Evolutionary conservation across 2,329 filamentous ascomycete genomes (phyloP).

Genomic region (Chrysoporthe austroafricana): DNA sequence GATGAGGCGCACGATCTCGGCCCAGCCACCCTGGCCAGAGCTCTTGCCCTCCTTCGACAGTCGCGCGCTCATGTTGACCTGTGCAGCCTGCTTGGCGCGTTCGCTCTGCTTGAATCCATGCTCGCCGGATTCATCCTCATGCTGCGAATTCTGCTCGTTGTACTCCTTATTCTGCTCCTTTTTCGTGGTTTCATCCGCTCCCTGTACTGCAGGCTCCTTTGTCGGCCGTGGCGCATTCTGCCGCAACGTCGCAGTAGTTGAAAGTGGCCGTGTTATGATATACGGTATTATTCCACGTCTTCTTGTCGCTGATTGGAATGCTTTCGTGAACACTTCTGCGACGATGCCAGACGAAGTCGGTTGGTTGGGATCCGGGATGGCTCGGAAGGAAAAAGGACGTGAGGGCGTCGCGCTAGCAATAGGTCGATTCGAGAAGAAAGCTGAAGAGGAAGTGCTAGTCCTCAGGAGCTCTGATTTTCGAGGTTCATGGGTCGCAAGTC

Average conservation of each 20-base stretch:
- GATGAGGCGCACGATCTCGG: constrained; percentile 86
- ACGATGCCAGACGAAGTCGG: constrained; percentile 12
- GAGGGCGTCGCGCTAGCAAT: not conserved
- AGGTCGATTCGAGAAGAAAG: not conserved
- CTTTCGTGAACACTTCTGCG: constrained; percentile 16
- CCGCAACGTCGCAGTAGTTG: constrained; percentile 30
- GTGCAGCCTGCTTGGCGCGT: constrained; percentile 78
- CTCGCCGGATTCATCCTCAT: constrained; percentile 36
- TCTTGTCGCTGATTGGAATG: constrained; percentile 23
- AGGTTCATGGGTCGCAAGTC: constrained; percentile 2
- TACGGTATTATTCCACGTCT: constrained; percentile 30
- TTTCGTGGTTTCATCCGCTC: constrained; percentile 16
- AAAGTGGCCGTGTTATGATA: constrained; percentile 33
- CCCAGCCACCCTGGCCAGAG: constrained; percentile 56
- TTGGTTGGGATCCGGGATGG: not conserved
- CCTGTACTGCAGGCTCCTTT: constrained; percentile 24
- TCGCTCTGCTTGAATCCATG: constrained; percentile 69
- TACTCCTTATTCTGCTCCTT: constrained; percentile 14
- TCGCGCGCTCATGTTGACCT: constrained; percentile 86
- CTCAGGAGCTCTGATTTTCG: constrained; percentile 29
- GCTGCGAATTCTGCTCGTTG: constrained; percentile 28
- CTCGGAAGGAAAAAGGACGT: constrained; percentile 14
- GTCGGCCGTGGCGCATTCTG: constrained; percentile 28
- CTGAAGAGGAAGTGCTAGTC: not conserved
- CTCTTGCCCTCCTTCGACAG: constrained; percentile 79